Conservation (phyloP, 768 basidiomycete genomes). For the Auricularia cornea region DNA sequence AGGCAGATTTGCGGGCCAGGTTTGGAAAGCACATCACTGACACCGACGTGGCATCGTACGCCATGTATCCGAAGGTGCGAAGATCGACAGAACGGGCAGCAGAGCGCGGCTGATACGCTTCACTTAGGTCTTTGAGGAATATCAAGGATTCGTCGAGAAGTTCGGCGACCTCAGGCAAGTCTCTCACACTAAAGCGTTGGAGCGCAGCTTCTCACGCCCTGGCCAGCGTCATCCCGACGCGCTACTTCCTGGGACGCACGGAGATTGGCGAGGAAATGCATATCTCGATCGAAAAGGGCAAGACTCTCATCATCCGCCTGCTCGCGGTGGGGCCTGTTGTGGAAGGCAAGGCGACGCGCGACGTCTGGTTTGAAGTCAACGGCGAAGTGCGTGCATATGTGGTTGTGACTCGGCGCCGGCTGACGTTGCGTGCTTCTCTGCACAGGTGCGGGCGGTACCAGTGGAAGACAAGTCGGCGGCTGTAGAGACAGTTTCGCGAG, state of each 20-base stretch:
- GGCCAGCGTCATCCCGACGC: slow-evolving; percentile 84
- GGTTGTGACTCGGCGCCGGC: not conserved
- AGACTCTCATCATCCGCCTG: slow-evolving; percentile 91
- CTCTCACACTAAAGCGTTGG: slow-evolving; percentile 5
- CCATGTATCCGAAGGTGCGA: slow-evolving; percentile 94
- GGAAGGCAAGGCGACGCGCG: slow-evolving; percentile 83
- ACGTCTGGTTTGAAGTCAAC: slow-evolving; percentile 98
- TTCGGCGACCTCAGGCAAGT: slow-evolving; percentile 87
- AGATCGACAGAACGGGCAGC: slow-evolving; percentile 2
- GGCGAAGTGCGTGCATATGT: slow-evolving; percentile 57
- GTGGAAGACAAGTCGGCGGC: slow-evolving; percentile 98
- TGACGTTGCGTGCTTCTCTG: slow-evolving; percentile 11
- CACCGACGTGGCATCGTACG: slow-evolving; percentile 86
- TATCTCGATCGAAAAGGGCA: slow-evolving; percentile 92
- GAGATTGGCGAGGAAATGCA: slow-evolving; percentile 92
- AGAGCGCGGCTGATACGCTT: not conserved
- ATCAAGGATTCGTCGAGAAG: slow-evolving; percentile 88
- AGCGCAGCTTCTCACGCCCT: slow-evolving; percentile 6
- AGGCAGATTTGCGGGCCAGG: slow-evolving; percentile 83
- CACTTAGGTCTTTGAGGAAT: slow-evolving; percentile 89
- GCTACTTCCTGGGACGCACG: slow-evolving; percentile 93
- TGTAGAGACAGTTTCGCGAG: slow-evolving; percentile 87
- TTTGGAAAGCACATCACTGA: slow-evolving; percentile 95
- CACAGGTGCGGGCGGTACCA: slow-evolving; percentile 83
- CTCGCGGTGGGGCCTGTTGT: slow-evolving; percentile 94